A percentile compares a stretch with the other conserved stretches of the same genome.
phyloP scores from a whole-genome alignment of 805 yeast genomes.

The Candida suzukii region DNA sequence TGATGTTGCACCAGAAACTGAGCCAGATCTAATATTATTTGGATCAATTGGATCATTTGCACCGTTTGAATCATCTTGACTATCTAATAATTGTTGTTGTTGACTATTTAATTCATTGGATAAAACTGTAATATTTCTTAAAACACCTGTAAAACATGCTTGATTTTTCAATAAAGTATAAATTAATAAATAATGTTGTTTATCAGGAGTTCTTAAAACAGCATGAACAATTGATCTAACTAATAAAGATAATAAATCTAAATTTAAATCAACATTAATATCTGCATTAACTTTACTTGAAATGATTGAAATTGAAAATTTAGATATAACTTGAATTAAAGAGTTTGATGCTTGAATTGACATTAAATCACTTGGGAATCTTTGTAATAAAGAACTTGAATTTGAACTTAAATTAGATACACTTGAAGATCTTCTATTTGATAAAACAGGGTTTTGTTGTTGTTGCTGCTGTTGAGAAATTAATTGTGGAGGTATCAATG shows the following conservation, averaged over 20 bases:
- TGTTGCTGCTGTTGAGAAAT: background rate
- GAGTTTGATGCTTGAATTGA: constrained; percentile 44
- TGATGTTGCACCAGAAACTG: background rate
- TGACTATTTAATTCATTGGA: constrained; percentile 7
- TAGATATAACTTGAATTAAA: constrained; percentile 36
- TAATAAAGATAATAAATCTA: constrained; percentile 54
- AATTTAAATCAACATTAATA: constrained; percentile 19
- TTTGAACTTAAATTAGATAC: constrained; percentile 7
- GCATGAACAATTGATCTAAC: constrained; percentile 49
- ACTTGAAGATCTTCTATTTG: constrained; percentile 10
- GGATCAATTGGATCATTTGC: constrained; percentile 2
- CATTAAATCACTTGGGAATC: constrained; percentile 11
- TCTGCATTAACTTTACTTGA: constrained; percentile 4
- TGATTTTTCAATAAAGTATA: constrained; percentile 40
- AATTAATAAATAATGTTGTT: constrained; percentile 45
- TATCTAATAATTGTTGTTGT: no score
- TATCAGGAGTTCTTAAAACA: constrained; percentile 37
- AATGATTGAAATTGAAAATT: constrained; percentile 30
- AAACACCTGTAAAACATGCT: constrained; percentile 28
- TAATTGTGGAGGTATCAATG: constrained; percentile 20
- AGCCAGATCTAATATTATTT: background rate
- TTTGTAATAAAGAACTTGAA: constrained; percentile 3
- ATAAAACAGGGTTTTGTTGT: constrained; percentile 5
- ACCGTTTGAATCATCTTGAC: constrained; percentile 7
- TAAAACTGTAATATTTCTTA: constrained; percentile 25